Conservation (phyloP, 176 grass and related monocot species). For the Otatea glauca region DNA sequence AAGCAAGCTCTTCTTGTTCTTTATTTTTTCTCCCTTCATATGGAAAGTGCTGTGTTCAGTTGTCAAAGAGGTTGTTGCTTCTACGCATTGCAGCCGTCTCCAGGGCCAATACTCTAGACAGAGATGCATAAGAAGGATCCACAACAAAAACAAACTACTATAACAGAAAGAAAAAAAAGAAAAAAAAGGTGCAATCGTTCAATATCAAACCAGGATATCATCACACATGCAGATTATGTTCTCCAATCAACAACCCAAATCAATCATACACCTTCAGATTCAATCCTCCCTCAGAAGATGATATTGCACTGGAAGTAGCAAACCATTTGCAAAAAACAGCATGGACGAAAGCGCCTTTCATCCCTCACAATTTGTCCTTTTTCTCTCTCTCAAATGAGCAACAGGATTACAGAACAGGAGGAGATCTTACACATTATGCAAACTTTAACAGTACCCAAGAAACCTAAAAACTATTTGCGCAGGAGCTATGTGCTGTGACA, state of each 20-base stretch:
- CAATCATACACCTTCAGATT: conserved; percentile 25
- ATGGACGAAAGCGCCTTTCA: conserved; percentile 28
- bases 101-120: neutral
- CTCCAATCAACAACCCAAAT: conserved; percentile 24
- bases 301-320: conserved; percentile 34
- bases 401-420: conserved; percentile 36
- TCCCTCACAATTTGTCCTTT: neutral
- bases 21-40: neutral
- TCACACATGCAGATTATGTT: neutral
- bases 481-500: conserved; percentile 21
- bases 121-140: neutral
- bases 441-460: conserved; percentile 47
- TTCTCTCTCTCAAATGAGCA: neutral
- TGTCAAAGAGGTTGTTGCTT: conserved; percentile 5
- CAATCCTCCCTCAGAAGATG: neutral
- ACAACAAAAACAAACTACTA: neutral
- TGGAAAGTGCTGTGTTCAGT: neutral
- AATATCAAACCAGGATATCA: conserved; percentile 10
- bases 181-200: neutral
- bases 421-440: conserved; percentile 35
- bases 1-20: neutral
- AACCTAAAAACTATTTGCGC: conserved; percentile 47
- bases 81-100: conserved; percentile 2
- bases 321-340: neutral
- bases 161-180: neutral